Percentiles rank a stretch among this genome's conserved stretches.
Conservation (phyloP, 2,329 filamentous ascomycete species). For the Trichoderma endophyticum region DNA sequence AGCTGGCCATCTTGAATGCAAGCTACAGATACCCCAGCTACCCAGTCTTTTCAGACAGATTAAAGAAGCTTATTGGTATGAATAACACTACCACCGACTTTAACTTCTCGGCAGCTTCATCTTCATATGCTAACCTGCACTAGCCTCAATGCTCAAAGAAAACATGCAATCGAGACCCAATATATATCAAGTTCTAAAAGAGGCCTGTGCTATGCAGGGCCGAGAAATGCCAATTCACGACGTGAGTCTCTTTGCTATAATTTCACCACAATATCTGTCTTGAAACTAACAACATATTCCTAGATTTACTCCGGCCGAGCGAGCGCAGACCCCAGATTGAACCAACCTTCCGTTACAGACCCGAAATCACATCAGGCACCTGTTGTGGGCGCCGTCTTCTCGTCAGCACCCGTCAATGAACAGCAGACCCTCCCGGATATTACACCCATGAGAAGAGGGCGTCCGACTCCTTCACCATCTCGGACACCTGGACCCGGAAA, state of each 20-base stretch:
- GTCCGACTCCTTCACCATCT: constrained; percentile 44
- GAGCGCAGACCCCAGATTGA: constrained; percentile 53
- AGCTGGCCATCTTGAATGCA: constrained; percentile 94
- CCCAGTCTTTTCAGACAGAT: constrained; percentile 81
- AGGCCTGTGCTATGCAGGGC: constrained; percentile 85
- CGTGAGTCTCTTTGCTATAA: constrained; percentile 50
- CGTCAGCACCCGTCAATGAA: constrained; percentile 63
- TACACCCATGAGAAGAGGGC: constrained; percentile 88
- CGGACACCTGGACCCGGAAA: constrained; percentile 30
- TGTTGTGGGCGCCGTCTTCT: constrained; percentile 75
- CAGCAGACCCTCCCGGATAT: constrained; percentile 80
- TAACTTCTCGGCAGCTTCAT: too few relatives aligned
- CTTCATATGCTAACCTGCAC: constrained; percentile 21
- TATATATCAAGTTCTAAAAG: constrained; percentile 87
- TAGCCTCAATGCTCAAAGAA: constrained; percentile 87
- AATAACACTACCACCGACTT: not conserved
- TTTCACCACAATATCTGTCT: not conserved
- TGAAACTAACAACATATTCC: constrained; percentile 2
- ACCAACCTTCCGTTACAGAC: not conserved
- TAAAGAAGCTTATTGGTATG: constrained; percentile 85
- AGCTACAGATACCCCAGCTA: constrained; percentile 89
- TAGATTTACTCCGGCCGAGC: constrained; percentile 69
- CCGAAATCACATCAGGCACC: constrained; percentile 53
- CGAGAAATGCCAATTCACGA: constrained; percentile 84
- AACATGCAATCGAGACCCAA: constrained; percentile 76